Conservation (phyloP, 371 early-diverging fungal species). For the Dichotomocladium elegans region DNA sequence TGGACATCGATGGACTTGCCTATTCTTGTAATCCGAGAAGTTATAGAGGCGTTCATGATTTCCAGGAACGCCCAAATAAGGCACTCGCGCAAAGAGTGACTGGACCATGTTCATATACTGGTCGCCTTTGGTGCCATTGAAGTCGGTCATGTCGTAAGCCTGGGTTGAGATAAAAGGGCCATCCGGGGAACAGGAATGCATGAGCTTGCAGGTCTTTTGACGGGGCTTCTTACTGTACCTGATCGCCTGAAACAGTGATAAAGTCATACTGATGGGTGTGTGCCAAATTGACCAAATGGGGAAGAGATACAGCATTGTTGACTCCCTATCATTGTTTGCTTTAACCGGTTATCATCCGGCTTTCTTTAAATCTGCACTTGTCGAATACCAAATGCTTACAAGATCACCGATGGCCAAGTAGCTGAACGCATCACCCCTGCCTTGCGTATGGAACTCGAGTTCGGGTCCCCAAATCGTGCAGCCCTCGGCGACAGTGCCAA, state of each 20-base stretch:
- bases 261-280: slow-evolving; percentile 39
- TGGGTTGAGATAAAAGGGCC: too few species aligned
- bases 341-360: too few species aligned
- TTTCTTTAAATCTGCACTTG: too few species aligned
- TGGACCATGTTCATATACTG: slow-evolving; percentile 42
- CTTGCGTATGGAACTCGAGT: slow-evolving; percentile 39
- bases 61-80: slow-evolving; percentile 40
- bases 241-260: slow-evolving; percentile 42
- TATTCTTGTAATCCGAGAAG: slow-evolving; percentile 40
- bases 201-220: neutral
- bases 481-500: slow-evolving; percentile 14
- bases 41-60: slow-evolving; percentile 45
- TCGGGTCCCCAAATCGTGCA: slow-evolving; percentile 18
- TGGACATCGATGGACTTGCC: neutral
- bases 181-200: neutral
- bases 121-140: slow-evolving; percentile 42
- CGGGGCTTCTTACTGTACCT: slow-evolving; percentile 8
- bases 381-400: too few species aligned
- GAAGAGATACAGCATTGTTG: slow-evolving; percentile 36
- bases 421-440: slow-evolving; percentile 21
- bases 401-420: slow-evolving; percentile 42
- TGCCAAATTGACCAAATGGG: slow-evolving; percentile 25
- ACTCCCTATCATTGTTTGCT: slow-evolving; percentile 22
- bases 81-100: slow-evolving; percentile 29
- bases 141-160: slow-evolving; percentile 35